Evolutionary conservation across 768 basidiomycete genomes (phyloP).

Genomic region (Panus rudis): DNA sequence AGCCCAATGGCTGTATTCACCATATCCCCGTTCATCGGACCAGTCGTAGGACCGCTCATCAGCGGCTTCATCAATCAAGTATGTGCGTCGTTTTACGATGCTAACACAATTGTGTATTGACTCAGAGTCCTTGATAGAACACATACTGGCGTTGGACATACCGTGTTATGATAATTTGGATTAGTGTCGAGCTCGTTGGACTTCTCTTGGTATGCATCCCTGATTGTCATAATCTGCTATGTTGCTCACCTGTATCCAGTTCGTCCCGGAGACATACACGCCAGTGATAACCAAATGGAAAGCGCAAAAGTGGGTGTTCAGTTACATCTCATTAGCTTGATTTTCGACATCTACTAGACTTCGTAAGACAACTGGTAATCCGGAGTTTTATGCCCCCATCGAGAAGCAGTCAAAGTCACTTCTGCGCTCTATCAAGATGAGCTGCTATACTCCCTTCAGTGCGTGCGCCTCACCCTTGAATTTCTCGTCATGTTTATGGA

Average conservation of each 20-base stretch:
- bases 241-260: slow-evolving; percentile 23
- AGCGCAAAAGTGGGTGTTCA: slow-evolving; percentile 37
- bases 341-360: slow-evolving; percentile 29
- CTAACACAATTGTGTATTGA: neutral
- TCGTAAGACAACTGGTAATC: slow-evolving; percentile 48
- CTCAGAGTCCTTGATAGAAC: slow-evolving; percentile 28
- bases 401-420: slow-evolving; percentile 46
- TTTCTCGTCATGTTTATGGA: neutral
- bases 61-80: slow-evolving; percentile 58
- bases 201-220: slow-evolving; percentile 41
- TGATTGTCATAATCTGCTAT: neutral
- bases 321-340: neutral
- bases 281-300: slow-evolving; percentile 57
- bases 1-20: slow-evolving; percentile 55
- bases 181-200: slow-evolving; percentile 42
- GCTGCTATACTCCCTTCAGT: slow-evolving; percentile 58
- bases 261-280: slow-evolving; percentile 67
- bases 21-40: slow-evolving; percentile 49
- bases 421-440: slow-evolving; percentile 40
- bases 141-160: slow-evolving; percentile 74
- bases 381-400: slow-evolving; percentile 48
- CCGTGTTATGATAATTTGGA: slow-evolving; percentile 65
- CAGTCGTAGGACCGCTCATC: slow-evolving; percentile 50
- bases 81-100: slow-evolving; percentile 1
- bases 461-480: slow-evolving; percentile 12